Percentiles rank a stretch among this genome's conserved stretches.
Conservation (phyloP, 208 protist genomes). For the Wallacemonas rigidus region DNA sequence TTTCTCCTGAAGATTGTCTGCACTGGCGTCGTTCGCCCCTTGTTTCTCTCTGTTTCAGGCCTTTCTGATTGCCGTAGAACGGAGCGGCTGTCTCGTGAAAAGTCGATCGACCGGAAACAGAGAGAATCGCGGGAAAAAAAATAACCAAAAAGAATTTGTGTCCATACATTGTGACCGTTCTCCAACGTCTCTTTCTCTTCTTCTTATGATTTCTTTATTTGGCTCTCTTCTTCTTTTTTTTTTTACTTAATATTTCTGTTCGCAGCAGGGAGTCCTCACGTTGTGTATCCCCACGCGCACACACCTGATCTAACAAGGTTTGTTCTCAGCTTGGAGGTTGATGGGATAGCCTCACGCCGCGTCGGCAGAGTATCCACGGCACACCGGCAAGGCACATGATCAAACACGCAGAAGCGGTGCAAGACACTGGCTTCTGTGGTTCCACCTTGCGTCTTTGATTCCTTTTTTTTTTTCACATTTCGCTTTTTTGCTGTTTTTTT, state of each 20-base stretch:
- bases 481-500: constrained; percentile 19
- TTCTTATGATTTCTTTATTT: not conserved
- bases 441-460: not conserved
- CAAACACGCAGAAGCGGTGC: not conserved
- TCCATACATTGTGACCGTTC: constrained; percentile 1
- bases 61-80: no score
- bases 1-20: no score
- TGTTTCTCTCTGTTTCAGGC: no score
- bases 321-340: not conserved
- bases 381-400: not conserved
- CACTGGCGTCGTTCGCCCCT: no score
- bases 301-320: not conserved
- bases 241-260: not conserved
- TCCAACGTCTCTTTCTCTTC: not conserved
- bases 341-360: no score
- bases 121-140: not conserved
- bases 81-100: not conserved
- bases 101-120: not conserved
- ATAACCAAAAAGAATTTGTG: not conserved
- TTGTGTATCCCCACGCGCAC: not conserved
- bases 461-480: constrained; percentile 19
- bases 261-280: no score
- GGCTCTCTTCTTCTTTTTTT: constrained; percentile 9
- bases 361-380: not conserved
- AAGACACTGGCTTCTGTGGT: not conserved